Evolutionary conservation across 192 early-diverging fungal species (phyloP), one percentile per base, ranked within the genome.

Genomic region (Backusella westeae): DNA sequence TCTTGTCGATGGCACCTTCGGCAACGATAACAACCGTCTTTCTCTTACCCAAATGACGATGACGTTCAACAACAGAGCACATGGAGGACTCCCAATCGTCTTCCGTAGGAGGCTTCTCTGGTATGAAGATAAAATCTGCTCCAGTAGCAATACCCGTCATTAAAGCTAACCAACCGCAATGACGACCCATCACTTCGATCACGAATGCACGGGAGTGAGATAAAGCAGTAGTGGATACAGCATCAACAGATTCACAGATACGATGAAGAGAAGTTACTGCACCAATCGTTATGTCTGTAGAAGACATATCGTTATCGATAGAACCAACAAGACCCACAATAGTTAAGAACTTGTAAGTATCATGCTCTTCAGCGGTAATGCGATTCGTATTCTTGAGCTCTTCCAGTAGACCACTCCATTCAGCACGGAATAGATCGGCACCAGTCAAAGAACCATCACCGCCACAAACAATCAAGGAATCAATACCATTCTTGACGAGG

Each of bases 391-490:
- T 72, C 74, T 94, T 83, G 32, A 99, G 86, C 77, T 96, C 94
- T 39, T 87, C 89, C 0, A 95, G 80, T 34, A 97, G 87, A 7
- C 89, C 90, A 56, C 90, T 86, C 97, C 97, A 99, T 83, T 99
- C 97, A 15, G 90, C 84, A 23, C 97, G 88, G 80, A 99, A 90
- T 52, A 88, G 79, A 81, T 99, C 96, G 0, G 97, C 97, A 70
- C 97, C 97, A 2, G 97, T 99, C 73, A 99, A 88, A 10, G 95
- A 96, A 9, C 97, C 97, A 77, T 99, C 97, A 75, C 97, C 97
- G 69, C 97, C 97, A 85, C 95, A 94, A 9, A 99, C 94, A 78
- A 99, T 88, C 67, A 99, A 84, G 17, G 97, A 93, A 74, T 99
- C 96, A 70, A 99, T 99, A n/a, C 96, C 96, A 74, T 93, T 89